These are phyloP conservation scores for Areca catechu DNA, from an alignment of 176 grass and related monocot genomes.

Conservation along the genomic window DNA sequence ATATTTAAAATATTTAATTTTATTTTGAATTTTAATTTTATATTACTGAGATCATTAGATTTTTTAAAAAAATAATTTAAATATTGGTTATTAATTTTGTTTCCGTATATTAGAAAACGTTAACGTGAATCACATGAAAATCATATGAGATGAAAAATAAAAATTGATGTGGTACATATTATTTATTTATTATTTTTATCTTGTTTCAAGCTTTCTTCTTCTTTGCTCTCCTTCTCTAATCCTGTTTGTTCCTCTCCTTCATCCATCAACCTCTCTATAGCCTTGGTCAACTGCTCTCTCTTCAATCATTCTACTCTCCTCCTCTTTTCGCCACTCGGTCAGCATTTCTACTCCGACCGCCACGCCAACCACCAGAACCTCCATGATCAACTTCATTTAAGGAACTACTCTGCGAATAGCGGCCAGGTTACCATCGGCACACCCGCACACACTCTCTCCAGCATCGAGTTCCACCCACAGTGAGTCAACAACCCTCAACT, in stretches of 20 bases:
- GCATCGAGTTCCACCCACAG: slow-evolving; percentile 78
- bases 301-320: slow-evolving; percentile 1
- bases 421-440: slow-evolving; percentile 58
- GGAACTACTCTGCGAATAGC: slow-evolving; percentile 54
- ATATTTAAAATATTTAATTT: too few relatives aligned
- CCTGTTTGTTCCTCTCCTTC: slow-evolving; percentile 15
- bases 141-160: too few relatives aligned
- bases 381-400: slow-evolving; percentile 67
- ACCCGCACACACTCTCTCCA: slow-evolving; percentile 52
- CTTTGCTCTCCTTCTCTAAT: slow-evolving; percentile 24
- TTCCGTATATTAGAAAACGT: too few relatives aligned
- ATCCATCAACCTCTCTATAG: slow-evolving; percentile 39
- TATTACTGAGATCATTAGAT: too few relatives aligned
- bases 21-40: too few relatives aligned
- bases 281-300: slow-evolving; percentile 23
- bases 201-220: too few relatives aligned
- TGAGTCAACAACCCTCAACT: slow-evolving; percentile 64
- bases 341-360: slow-evolving; percentile 38
- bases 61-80: too few relatives aligned
- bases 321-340: background rate
- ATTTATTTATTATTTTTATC: too few relatives aligned
- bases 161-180: too few relatives aligned
- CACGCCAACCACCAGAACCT: slow-evolving; percentile 50
- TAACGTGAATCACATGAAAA: too few relatives aligned
- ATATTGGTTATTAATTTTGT: too few relatives aligned